Evolutionary conservation across 352 stramenopile genomes (phyloP).

Genomic region (Plasmopara halstedii): DNA sequence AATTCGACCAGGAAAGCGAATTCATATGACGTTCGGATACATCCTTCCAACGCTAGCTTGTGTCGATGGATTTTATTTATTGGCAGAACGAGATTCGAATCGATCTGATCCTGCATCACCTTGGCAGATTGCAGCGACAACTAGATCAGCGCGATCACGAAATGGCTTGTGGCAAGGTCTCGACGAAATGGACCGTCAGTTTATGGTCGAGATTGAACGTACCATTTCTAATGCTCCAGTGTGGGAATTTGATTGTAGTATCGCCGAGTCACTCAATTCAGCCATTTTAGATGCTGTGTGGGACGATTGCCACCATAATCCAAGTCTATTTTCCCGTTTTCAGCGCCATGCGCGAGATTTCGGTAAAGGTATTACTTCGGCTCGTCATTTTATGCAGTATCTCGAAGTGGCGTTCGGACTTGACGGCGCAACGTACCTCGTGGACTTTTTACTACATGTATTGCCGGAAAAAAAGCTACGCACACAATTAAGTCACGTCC

Average conservation of each 20-base stretch:
- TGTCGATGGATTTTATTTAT: slow-evolving; percentile 61
- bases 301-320: slow-evolving; percentile 81
- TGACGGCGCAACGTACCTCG: slow-evolving; percentile 63
- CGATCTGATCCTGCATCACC: background rate
- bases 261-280: slow-evolving; percentile 60
- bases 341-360: slow-evolving; percentile 73
- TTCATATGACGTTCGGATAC: slow-evolving; percentile 62
- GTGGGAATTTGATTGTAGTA: slow-evolving; percentile 47
- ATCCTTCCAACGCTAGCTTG: slow-evolving; percentile 61
- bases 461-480: slow-evolving; percentile 58
- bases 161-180: slow-evolving; percentile 59
- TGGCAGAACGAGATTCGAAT: slow-evolving; percentile 27
- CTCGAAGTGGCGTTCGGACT: slow-evolving; percentile 72
- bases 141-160: slow-evolving; percentile 6
- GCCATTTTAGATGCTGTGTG: slow-evolving; percentile 76
- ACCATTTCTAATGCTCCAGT: slow-evolving; percentile 21
- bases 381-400: slow-evolving; percentile 66
- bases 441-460: slow-evolving; percentile 78
- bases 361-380: slow-evolving; percentile 47
- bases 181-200: slow-evolving; percentile 64
- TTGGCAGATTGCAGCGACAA: background rate
- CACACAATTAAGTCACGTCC: slow-evolving; percentile 49
- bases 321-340: slow-evolving; percentile 77
- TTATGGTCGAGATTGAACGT: slow-evolving; percentile 55
- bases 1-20: slow-evolving; percentile 42